Evolutionary conservation across 768 basidiomycete genomes (phyloP), one percentile per base, ranked within the genome.

Genomic region (Lactifluus rugatus): DNA sequence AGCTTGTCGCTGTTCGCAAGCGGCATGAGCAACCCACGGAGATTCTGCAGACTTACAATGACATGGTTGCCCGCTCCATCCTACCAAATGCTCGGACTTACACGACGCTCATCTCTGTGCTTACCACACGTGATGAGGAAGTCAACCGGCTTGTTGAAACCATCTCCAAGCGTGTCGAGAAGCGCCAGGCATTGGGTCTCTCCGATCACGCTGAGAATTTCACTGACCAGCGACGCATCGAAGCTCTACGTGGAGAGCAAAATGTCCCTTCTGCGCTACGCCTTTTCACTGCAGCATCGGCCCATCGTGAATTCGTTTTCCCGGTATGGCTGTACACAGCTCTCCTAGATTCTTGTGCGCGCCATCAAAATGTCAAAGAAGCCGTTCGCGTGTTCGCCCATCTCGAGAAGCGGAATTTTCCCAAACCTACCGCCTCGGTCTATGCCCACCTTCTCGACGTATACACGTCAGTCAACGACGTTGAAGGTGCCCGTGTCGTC

Each of bases 261-360:
- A 90, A 87, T 61, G 84, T 92, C 59, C 67, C 73, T 0, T 78
- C 82, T 0, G 90, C 90, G 0, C 73, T 92, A 72, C 77, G 81
- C 16, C 72, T 94, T 16, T 93, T 93, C 69, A 77, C 85, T 25
- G 76, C 81, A 0, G 76, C 83, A 17, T 71, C 76, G 28, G 67
- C 76, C 8, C 69, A 75, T 23, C 60, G 68, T 9, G 59, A 67
- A 16, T 70, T 71, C 7, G 62, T 67, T 4, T 66, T 82, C 46
- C 71, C 73, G 0, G 36, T 70, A 3, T 47, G 50, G 16, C 66
- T 80, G 2, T 91, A 83, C 69, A 68, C 71, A 32, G 70, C 66
- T 7, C 75, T 95, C 44, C 73, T 94, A 14, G 77, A 80, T 1
- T 81, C 81, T 0, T 85, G 83, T 60, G 82, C 82, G 1, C 67